Percentiles rank a stretch among this genome's conserved stretches.
Conservation (phyloP, 345 rosid genomes). For the Citrus australasica region DNA sequence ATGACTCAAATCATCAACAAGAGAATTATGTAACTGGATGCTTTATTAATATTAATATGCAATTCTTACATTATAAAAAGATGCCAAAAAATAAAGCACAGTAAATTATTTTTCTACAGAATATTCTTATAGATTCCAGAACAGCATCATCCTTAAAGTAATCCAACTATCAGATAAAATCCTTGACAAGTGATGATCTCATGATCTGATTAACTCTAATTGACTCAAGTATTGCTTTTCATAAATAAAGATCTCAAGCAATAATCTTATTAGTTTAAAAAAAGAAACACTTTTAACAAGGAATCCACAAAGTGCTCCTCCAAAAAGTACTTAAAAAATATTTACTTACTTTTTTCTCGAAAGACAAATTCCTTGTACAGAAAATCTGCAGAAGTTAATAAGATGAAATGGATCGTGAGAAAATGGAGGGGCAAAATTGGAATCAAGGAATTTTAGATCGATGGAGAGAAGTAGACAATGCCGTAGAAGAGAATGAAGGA, state of each 20-base stretch:
- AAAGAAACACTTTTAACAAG: not conserved
- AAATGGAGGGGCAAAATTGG: slow-evolving; percentile 27
- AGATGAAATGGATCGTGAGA: slow-evolving; percentile 10
- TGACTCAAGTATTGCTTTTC: not conserved
- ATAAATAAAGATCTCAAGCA: not conserved
- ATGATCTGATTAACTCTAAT: not conserved
- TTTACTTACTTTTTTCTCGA: slow-evolving; percentile 31
- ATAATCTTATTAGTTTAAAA: not conserved
- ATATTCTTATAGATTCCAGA: too few species aligned
- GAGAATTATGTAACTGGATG: not conserved
- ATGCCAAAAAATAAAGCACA: not conserved
- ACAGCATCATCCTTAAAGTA: too few species aligned
- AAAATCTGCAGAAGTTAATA: slow-evolving; percentile 13
- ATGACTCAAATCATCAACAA: not conserved
- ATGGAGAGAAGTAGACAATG: slow-evolving; percentile 19
- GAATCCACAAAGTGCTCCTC: not conserved
- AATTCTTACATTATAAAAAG: not conserved
- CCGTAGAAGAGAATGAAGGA: slow-evolving; percentile 25
- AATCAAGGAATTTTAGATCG: slow-evolving; percentile 6
- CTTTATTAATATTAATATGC: too few species aligned
- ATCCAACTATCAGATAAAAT: not conserved
- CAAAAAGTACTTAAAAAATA: not conserved
- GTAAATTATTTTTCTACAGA: not conserved
- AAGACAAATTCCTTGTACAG: slow-evolving; percentile 24
- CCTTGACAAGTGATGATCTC: not conserved